Evolutionary conservation across 805 yeast species (phyloP), one percentile per base, ranked within the genome.

Genomic region (Metschnikowia cubensis): DNA sequence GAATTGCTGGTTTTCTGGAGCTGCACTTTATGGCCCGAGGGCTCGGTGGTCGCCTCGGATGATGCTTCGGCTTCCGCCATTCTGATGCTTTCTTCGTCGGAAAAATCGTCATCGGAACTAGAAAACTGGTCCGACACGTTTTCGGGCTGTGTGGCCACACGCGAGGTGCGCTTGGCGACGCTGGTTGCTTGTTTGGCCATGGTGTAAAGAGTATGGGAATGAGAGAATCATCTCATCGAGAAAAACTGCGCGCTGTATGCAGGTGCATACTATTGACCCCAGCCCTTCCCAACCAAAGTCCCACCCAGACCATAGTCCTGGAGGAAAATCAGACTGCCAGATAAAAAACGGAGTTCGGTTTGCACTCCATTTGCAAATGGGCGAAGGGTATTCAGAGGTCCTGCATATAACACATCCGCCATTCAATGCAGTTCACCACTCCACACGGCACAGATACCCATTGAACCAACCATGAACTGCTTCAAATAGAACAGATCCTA

Each of bases 161-260:
- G 34, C 42, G 45, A 54, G 43, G 35, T 6, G 48, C 20, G 52
- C 53, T 49, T 62, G 55, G 42, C 49, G 54, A 32, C 50, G 49
- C 31, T 54, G 53, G 38, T 55, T 51, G 15, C 57, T 61, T 22
- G 61, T 55, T 37, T 50, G 67, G 45, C 66, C 73, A 22, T 67
- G 69, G 20, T 63, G 47, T 35, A n/a, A 35, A 10, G 34, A 38
- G 34, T n/a, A 31, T 18, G 2, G 15, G 20, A 34, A 14, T n/a
- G 39, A 41, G 34, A 18, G 45, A 35, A 40, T 17, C 56, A 50
- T 50, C 55, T 54, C 59, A 55, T 53, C 57, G 57, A 40, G 50
- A 49, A 54, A 51, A 46, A 33, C 47, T 40, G 45, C 45, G 45
- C 44, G 44, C 44, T 31, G 36, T 41, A 31, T 41, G 44, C 44